Evolutionary conservation across 2,329 filamentous ascomycete genomes (phyloP).

Genomic region (Onygenales sp.): DNA sequence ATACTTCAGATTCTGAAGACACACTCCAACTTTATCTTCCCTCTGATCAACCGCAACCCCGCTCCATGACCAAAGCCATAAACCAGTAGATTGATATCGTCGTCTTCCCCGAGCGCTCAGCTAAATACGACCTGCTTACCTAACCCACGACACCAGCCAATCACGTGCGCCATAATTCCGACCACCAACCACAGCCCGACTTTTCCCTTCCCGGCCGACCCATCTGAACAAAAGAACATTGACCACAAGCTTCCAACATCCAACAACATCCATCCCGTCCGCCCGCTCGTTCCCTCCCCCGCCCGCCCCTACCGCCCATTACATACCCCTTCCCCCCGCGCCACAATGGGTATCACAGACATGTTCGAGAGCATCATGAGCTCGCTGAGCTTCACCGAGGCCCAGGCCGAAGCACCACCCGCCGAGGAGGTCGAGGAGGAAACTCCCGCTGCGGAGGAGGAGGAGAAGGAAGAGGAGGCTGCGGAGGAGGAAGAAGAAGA

Average conservation of each 20-base stretch:
- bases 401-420: constrained; percentile 51
- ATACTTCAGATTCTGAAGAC: too few relatives aligned
- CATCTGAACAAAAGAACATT: not conserved
- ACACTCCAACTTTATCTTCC: too few relatives aligned
- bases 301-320: constrained; percentile 8
- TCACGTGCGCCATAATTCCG: constrained; percentile 33
- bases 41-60: not conserved
- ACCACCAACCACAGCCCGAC: constrained; percentile 26
- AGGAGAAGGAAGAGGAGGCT: constrained; percentile 40
- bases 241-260: not conserved
- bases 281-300: constrained; percentile 17
- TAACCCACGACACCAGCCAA: constrained; percentile 19
- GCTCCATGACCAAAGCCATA: not conserved
- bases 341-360: constrained; percentile 54
- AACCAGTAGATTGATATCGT: not conserved
- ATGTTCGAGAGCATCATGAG: constrained; percentile 56
- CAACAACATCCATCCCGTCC: constrained; percentile 25
- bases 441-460: constrained; percentile 31
- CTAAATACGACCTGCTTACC: not conserved
- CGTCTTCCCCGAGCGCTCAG: too few relatives aligned
- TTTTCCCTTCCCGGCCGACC: constrained; percentile 23
- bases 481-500: constrained; percentile 50
- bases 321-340: constrained; percentile 16
- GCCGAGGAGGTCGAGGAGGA: constrained; percentile 31
- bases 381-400: constrained; percentile 54